A percentile compares a stretch with the other conserved stretches of the same genome.
Conservation (phyloP, 2,329 filamentous ascomycete genomes). For the Scytalidium sp. region DNA sequence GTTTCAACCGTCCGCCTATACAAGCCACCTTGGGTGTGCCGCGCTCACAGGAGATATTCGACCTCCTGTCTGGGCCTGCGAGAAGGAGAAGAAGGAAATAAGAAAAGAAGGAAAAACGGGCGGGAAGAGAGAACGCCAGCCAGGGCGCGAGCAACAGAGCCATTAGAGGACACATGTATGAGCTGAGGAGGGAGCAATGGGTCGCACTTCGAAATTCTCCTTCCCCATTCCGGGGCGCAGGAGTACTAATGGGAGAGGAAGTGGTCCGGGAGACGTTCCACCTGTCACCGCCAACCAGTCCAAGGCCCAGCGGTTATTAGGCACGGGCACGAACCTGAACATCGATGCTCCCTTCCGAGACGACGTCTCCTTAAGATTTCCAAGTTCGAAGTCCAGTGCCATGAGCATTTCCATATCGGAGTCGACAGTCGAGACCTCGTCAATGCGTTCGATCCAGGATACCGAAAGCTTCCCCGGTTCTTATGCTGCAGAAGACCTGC, state of each 20-base stretch:
- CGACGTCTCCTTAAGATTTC: constrained; percentile 22
- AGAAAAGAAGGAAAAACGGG: no score
- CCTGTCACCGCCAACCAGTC: constrained; percentile 13
- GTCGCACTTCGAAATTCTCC: constrained; percentile 31
- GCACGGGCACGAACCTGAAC: constrained; percentile 41
- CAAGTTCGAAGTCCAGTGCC: constrained; percentile 32
- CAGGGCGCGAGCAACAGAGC: no score
- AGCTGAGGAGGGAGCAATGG: constrained; percentile 17
- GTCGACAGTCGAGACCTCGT: constrained; percentile 16
- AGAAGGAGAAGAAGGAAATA: no score
- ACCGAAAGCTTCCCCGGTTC: constrained; percentile 17
- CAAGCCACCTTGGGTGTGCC: background rate
- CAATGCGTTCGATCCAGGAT: constrained; percentile 10
- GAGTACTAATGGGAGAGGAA: constrained; percentile 11
- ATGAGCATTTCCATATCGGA: constrained; percentile 37
- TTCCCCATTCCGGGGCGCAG: constrained; percentile 31
- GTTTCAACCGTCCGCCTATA: no score
- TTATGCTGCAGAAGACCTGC: constrained; percentile 18
- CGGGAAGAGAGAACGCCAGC: no score
- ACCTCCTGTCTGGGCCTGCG: no score
- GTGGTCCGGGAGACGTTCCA: constrained; percentile 3
- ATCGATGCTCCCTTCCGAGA: constrained; percentile 31
- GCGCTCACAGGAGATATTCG: no score
- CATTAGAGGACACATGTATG: background rate
- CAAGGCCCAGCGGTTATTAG: constrained; percentile 28